These are phyloP conservation scores for Lycium ferocissimum DNA, from an alignment of 257 asterid genomes.

Conservation along the genomic window DNA sequence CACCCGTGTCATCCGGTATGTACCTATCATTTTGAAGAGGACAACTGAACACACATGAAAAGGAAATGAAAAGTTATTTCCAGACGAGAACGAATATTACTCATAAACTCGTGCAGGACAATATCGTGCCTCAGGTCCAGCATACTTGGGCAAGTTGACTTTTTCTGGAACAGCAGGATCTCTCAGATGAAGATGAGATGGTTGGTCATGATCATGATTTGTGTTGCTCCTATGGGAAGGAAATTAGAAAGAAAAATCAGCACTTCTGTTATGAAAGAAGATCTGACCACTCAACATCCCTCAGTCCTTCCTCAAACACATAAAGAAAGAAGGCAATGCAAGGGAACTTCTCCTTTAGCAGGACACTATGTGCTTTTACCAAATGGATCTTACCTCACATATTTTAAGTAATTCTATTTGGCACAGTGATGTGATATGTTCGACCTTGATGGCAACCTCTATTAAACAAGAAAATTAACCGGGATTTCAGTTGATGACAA, in stretches of 20 bases:
- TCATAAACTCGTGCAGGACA: conserved; percentile 98
- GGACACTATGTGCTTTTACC: background rate
- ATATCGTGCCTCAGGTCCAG: conserved; percentile 91
- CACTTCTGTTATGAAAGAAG: conserved; percentile 22
- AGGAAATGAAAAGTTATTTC: background rate
- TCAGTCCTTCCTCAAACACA: background rate
- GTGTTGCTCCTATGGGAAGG: conserved; percentile 78
- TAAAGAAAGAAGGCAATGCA: no score
- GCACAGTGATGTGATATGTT: conserved; percentile 2
- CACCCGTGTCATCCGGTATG: conserved; percentile 67
- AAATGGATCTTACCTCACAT: background rate
- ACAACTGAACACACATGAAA: conserved; percentile 9
- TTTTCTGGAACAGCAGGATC: conserved; percentile 73
- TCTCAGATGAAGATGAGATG: conserved; percentile 81
- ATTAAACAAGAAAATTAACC: background rate
- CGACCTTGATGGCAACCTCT: conserved; percentile 9
- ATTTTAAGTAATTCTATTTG: conserved; percentile 4
- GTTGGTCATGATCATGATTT: conserved; percentile 95
- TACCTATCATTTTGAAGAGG: conserved; percentile 55
- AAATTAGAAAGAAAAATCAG: conserved; percentile 16
- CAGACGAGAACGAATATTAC: conserved; percentile 46
- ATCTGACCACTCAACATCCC: background rate
- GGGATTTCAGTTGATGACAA: conserved; percentile 14
- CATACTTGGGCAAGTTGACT: conserved; percentile 74
- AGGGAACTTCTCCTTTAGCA: no score